These are phyloP conservation scores for Boletus pseudo-olivaceus DNA, from an alignment of 768 basidiomycete genomes.

Conservation along the genomic window DNA sequence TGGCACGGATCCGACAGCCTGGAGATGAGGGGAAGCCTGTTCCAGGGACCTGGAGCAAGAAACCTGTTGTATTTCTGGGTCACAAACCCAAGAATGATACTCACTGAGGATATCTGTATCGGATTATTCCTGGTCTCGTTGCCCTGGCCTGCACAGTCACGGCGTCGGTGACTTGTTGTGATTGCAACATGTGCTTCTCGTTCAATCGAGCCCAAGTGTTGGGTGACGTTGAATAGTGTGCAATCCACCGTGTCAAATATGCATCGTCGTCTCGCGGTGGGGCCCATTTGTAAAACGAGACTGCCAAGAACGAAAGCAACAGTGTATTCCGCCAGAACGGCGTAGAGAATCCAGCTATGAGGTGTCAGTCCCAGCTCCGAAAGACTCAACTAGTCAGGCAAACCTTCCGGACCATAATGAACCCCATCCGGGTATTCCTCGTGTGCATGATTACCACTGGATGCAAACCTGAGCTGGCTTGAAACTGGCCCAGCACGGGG, in stretches of 20 bases:
- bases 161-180: conserved; percentile 37
- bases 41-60: conserved; percentile 45
- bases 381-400: conserved; percentile 12
- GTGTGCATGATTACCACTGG: conserved; percentile 42
- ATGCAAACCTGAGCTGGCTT: conserved; percentile 41
- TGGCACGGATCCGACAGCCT: conserved; percentile 49
- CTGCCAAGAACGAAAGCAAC: conserved; percentile 46
- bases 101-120: conserved; percentile 73
- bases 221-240: conserved; percentile 49
- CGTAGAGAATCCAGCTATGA: conserved; percentile 50
- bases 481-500: conserved; percentile 23
- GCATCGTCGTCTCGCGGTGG: conserved; percentile 58
- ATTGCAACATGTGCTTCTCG: conserved; percentile 51
- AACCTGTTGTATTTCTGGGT: neutral
- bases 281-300: conserved; percentile 64
- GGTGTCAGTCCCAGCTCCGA: conserved; percentile 3
- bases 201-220: conserved; percentile 56
- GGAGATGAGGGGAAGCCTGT: conserved; percentile 58
- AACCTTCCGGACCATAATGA: conserved; percentile 61
- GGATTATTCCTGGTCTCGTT: conserved; percentile 48
- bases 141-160: conserved; percentile 42
- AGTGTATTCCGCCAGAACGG: conserved; percentile 67
- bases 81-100: conserved; percentile 27
- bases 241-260: conserved; percentile 65
- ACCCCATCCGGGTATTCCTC: conserved; percentile 36